Percentiles rank a stretch among this genome's conserved stretches.
Conservation (phyloP, 768 basidiomycete genomes). For the Kwoniella sp. region DNA sequence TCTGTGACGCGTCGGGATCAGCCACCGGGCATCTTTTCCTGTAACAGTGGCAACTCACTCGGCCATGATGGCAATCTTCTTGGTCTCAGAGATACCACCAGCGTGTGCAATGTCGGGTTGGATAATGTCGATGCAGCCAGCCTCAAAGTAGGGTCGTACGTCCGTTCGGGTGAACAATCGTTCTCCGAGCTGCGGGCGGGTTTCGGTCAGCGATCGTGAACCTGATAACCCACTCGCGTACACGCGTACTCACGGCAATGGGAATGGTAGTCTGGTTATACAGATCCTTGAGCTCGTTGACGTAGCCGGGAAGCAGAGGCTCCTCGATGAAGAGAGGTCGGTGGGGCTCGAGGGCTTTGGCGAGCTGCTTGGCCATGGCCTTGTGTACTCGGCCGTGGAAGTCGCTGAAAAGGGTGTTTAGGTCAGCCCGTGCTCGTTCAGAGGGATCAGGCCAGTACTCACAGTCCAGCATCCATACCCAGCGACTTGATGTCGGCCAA, state of each 20-base stretch:
- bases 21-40: background rate
- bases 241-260: conserved; percentile 31
- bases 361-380: conserved; percentile 48
- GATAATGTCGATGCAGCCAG: conserved; percentile 46
- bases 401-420: conserved; percentile 19
- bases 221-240: background rate
- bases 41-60: conserved; percentile 22
- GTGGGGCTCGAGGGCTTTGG: conserved; percentile 42
- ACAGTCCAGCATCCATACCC: conserved; percentile 47
- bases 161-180: conserved; percentile 43
- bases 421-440: background rate
- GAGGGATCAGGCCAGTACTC: too few species aligned
- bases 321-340: conserved; percentile 49
- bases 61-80: conserved; percentile 46
- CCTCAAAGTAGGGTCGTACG: conserved; percentile 46
- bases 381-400: conserved; percentile 49
- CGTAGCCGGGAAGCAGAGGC: conserved; percentile 44
- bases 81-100: conserved; percentile 48
- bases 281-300: conserved; percentile 44
- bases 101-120: conserved; percentile 45
- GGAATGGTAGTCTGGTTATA: conserved; percentile 45
- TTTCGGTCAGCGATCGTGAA: background rate
- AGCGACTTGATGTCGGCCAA: conserved; percentile 43
- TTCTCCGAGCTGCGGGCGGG: conserved; percentile 33
- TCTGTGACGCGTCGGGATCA: conserved; percentile 6